Conservation (phyloP, 495 filamentous ascomycete species). For the Talaromyces wortmannii region DNA sequence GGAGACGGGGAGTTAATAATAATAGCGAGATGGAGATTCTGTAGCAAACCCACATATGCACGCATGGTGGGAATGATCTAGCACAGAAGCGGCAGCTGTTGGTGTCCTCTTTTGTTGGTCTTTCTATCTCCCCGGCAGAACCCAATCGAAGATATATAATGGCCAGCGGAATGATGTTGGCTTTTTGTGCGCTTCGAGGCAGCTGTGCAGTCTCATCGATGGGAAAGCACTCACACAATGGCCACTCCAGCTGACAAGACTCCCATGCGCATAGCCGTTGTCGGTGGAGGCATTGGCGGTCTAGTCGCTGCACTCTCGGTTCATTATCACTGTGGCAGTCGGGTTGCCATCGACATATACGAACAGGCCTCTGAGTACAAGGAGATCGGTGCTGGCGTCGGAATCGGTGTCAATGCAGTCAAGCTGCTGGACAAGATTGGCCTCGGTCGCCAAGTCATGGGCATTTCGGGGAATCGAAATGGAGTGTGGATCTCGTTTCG, state of each 20-base stretch:
- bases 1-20: too few relatives aligned
- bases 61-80: too few relatives aligned
- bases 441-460: background rate
- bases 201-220: too few relatives aligned
- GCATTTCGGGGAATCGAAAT: conserved; percentile 18
- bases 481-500: conserved; percentile 25
- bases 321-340: conserved; percentile 5
- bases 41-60: too few relatives aligned
- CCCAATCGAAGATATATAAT: too few relatives aligned
- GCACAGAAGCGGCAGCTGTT: too few relatives aligned
- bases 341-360: conserved; percentile 9
- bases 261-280: conserved; percentile 2
- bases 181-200: too few relatives aligned
- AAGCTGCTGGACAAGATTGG: conserved; percentile 9
- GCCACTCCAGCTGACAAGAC: background rate
- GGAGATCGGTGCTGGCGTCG: conserved; percentile 23
- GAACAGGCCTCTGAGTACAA: conserved; percentile 16
- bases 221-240: too few relatives aligned
- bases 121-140: too few relatives aligned
- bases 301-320: conserved; percentile 9
- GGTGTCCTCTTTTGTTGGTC: too few relatives aligned
- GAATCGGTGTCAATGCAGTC: conserved; percentile 34
- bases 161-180: too few relatives aligned
- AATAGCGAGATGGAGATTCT: too few relatives aligned
- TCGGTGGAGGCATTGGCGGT: conserved; percentile 13